Conservation (phyloP, 2,329 filamentous ascomycete genomes). For the Aspergillus sp. region DNA sequence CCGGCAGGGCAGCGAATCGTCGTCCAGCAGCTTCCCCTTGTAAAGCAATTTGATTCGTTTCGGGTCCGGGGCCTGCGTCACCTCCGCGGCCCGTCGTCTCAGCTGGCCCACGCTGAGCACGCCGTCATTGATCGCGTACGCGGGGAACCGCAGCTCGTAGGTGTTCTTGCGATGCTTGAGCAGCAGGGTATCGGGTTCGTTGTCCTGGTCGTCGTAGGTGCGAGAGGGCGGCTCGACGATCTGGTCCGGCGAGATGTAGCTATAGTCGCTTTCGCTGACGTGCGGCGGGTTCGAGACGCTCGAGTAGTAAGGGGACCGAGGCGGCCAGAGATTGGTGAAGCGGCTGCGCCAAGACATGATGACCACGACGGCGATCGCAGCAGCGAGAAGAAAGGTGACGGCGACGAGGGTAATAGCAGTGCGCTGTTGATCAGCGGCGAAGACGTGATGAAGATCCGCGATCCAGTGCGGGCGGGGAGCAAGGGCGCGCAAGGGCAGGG, state of each 20-base stretch:
- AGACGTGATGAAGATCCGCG: slow-evolving; percentile 6
- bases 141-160: slow-evolving; percentile 45
- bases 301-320: slow-evolving; percentile 33
- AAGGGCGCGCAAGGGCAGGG: slow-evolving; percentile 21
- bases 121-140: slow-evolving; percentile 50
- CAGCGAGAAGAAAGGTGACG: slow-evolving; percentile 23
- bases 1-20: slow-evolving; percentile 41
- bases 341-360: slow-evolving; percentile 37
- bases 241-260: slow-evolving; percentile 39
- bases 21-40: slow-evolving; percentile 46
- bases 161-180: slow-evolving; percentile 43
- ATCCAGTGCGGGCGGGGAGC: slow-evolving; percentile 20
- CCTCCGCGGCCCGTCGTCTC: slow-evolving; percentile 39
- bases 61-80: slow-evolving; percentile 35
- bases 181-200: slow-evolving; percentile 44
- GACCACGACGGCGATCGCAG: slow-evolving; percentile 28
- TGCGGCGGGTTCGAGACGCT: slow-evolving; percentile 29
- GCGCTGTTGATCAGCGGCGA: slow-evolving; percentile 20
- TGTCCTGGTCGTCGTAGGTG: slow-evolving; percentile 22
- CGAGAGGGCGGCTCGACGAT: slow-evolving; percentile 28
- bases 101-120: slow-evolving; percentile 43
- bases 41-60: slow-evolving; percentile 46
- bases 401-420: slow-evolving; percentile 21
- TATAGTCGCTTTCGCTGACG: slow-evolving; percentile 40
- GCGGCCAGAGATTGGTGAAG: slow-evolving; percentile 29